phyloP scores from a whole-genome alignment of 176 grass and related monocot species.

The bread wheat (Triticum aestivum) region IWGSC_CS_RefSeq_v2.1 NC_057797.1:280752274-280752773 shows the following conservation, averaged over 20 bases:
- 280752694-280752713: conserved; percentile 70
- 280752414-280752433: not conserved
- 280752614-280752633: conserved; percentile 66
- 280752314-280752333: not conserved
- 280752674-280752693: conserved; percentile 77
- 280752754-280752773: conserved; percentile 32
- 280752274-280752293: not conserved
- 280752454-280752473: not conserved
- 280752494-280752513: not conserved
- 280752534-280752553: not conserved
- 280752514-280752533: not conserved
- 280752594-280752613: conserved; percentile 82
- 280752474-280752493: not conserved
- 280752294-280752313: not conserved
- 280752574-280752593: conserved; percentile 98
- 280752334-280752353: not conserved
- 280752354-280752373: not conserved
- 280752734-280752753: conserved; percentile 1
- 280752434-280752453: not conserved
- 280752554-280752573: conserved; percentile 83
- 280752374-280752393: not conserved
- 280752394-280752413: not conserved
- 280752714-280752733: not conserved
- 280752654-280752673: conserved; percentile 67
- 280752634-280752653: conserved; percentile 93